Base-by-base conservation (phyloP, 805 yeast genomes). In the Lipomyces starkeyi region DNA sequence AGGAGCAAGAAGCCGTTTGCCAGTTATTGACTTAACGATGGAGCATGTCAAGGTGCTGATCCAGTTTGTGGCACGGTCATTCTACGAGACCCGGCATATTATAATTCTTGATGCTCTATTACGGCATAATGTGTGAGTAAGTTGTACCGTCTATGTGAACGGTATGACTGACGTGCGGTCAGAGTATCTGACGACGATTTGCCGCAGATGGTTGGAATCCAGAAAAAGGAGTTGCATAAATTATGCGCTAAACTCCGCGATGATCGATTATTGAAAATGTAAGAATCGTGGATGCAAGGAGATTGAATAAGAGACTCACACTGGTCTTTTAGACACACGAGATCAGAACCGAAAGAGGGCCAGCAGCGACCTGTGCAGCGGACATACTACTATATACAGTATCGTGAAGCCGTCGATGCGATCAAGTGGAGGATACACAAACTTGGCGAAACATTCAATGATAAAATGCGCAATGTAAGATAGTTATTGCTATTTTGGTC, bases 391-490 rank as follows among this genome's bases (percentile, higher is more conserved):
- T 95, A 86, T 78, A 88, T 94, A 64, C 97, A 92, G 76, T 87
- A 86, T 76, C 91, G 97, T 2, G 97, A 93, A 78, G 97, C 98
- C 0, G 91, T 95, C 54, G 99, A 95, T 80, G 87, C 97, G 2
- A 87, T 95, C 76, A 95, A 95, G 79, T 95, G 98, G 98, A 93
- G 93, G 76, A 91, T 94, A 67, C 97, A 94, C 77, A 86, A 91
- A 59, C 84, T 95, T 34, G 98, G 91, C 14, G 89, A 88, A 73
- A 78, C 83, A 64, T 83, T 93, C 65, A 91, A 91, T 76, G 91
- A 90, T 71, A 97, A 93, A 74, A 85, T 94, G 80, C 88, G 91
- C 62, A 90, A 88, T 52, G 76, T 73, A 55, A 17, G 59, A 35
- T 34, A 34, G 25, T 37, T 11, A 17, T 13, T 37, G 25, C 22